These are phyloP conservation scores for Wickerhamomyces sydowiorum DNA, from an alignment of 805 yeast genomes.

Conservation along the genomic window DNA sequence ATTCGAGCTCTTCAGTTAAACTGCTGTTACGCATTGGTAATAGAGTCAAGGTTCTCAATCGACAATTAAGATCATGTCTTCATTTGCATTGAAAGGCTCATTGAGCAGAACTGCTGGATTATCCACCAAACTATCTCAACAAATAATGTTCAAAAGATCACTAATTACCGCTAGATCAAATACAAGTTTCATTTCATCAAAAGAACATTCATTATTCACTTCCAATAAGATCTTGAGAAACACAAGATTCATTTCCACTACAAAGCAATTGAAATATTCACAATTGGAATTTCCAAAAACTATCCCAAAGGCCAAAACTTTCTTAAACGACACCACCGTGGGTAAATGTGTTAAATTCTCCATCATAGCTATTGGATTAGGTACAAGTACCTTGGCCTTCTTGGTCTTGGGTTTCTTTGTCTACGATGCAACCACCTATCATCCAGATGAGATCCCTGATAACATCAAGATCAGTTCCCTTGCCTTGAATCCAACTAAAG, in stretches of 20 bases:
- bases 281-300: conserved; percentile 14
- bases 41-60: too few species aligned
- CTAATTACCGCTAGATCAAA: neutral
- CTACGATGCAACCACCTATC: conserved; percentile 64
- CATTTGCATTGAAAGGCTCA: too few species aligned
- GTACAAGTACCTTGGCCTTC: conserved; percentile 35
- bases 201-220: neutral
- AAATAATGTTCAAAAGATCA: neutral
- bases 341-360: conserved; percentile 30
- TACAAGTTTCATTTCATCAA: neutral
- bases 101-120: too few species aligned
- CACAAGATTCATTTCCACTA: neutral
- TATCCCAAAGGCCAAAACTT: conserved; percentile 17
- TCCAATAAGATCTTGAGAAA: neutral
- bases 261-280: neutral
- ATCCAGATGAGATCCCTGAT: conserved; percentile 33
- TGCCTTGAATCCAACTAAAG: conserved; percentile 49
- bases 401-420: conserved; percentile 47
- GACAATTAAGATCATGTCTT: too few species aligned
- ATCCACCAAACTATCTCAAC: neutral
- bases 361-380: conserved; percentile 34
- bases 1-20: too few species aligned
- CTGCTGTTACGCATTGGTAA: too few species aligned
- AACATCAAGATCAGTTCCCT: conserved; percentile 43
- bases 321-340: conserved; percentile 21